Conservation (phyloP, 1,139 yeast genomes). For the Hyphopichia wangnamkhiaoensis region DNA sequence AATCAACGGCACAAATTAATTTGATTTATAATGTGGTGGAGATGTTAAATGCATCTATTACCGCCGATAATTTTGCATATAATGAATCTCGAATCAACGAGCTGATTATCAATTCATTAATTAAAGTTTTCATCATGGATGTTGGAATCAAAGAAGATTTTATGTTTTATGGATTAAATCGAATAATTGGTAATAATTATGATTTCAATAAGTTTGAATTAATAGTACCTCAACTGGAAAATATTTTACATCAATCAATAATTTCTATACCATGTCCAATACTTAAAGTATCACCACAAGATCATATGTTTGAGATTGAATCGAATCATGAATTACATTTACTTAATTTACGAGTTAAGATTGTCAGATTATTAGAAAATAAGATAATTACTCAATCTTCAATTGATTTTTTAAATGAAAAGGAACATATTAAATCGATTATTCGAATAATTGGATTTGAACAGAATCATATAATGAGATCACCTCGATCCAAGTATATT, state of each 20-base stretch:
- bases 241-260: conserved; percentile 22
- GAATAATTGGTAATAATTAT: conserved; percentile 52
- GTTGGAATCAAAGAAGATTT: conserved; percentile 42
- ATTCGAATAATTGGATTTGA: conserved; percentile 52
- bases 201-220: conserved; percentile 36
- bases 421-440: conserved; percentile 43
- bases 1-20: conserved; percentile 40
- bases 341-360: conserved; percentile 38
- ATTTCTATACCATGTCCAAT: conserved; percentile 37
- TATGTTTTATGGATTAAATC: conserved; percentile 53
- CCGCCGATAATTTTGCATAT: conserved; percentile 28
- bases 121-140: conserved; percentile 41
- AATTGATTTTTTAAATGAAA: conserved; percentile 31
- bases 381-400: conserved; percentile 34
- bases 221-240: conserved; percentile 28
- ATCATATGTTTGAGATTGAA: conserved; percentile 17
- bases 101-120: conserved; percentile 35
- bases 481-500: conserved; percentile 49
- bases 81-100: conserved; percentile 15
- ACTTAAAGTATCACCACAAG: conserved; percentile 2
- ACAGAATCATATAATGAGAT: conserved; percentile 47
- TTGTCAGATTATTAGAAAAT: conserved; percentile 47
- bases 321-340: conserved; percentile 46
- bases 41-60: conserved; percentile 40
- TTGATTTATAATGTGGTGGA: conserved; percentile 39